Evolutionary conservation across 352 stramenopile genomes (phyloP), one percentile per base, ranked within the genome.

Genomic region (Phytopythium aichiense): DNA sequence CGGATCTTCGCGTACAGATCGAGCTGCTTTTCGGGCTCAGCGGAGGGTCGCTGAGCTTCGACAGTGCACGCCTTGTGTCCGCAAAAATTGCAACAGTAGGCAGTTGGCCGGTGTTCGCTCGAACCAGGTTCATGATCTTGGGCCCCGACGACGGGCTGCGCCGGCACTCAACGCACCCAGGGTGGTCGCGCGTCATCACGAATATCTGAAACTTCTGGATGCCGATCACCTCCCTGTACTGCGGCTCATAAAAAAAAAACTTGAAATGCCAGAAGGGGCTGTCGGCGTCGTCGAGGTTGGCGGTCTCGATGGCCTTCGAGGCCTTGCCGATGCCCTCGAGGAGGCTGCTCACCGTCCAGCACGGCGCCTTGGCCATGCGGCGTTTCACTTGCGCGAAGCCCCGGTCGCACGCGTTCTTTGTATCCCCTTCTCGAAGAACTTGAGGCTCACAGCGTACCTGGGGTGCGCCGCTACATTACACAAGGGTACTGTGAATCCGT

Each of bases 341-440:
- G n/a, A 54, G 23, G 13, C 22, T n/a, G 7, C 35, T 12, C 2
- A 54, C 22, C 13, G n/a, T 54, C 48, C 48, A 54, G 25, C 48
- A 54, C 48, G 48, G 13, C 13, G 22, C 23, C 25, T 35, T 30
- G 7, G 48, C n/a, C 42, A 61, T 50, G 42, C 43, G 42, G 18
- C n/a, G 20, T 28, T 61, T 53, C 2, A 65, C 31, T 12, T 56
- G 2, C 0, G 42, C 58, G 23, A 69, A 69, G 0, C 35, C 35
- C 0, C 64, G 31, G 28, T 66, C 58, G 16, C 58, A 69, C 7
- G 35, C 57, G 40, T 62, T 63, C 53, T 61, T 69, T 0, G 52
- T 66, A 28, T 62, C 0, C 53, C 45, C 9, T 65, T 69, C 2
- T 58, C 35, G n/a, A 60, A 63, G 45, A 66, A 65, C 33, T 69